Percentiles rank a stretch among this genome's conserved stretches.
These are phyloP conservation scores for Pseudogymnoascus destructans DNA, from an alignment of 2,329 filamentous ascomycete species.

Conservation along the genomic window DNA sequence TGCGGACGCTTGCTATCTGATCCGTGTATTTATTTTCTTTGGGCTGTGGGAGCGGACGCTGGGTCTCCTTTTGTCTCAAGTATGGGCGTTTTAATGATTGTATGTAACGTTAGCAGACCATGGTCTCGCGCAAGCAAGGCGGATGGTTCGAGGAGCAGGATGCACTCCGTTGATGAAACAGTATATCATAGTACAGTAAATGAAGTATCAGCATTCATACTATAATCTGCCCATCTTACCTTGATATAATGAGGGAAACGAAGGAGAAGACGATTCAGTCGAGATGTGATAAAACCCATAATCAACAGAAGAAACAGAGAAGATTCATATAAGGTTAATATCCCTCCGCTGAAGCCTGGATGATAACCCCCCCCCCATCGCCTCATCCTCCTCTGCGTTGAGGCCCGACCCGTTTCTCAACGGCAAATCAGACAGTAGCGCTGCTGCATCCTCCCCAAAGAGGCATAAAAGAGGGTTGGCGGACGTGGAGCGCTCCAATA, in stretches of 20 bases:
- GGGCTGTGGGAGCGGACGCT: not conserved
- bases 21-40: slow-evolving; percentile 6
- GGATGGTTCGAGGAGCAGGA: not conserved
- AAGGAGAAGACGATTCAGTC: not conserved
- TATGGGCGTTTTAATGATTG: slow-evolving; percentile 2
- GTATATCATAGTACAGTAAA: slow-evolving; percentile 7
- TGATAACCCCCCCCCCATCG: not conserved
- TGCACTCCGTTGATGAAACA: not conserved
- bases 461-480: not conserved
- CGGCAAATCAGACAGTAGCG: slow-evolving; percentile 5
- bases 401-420: not conserved
- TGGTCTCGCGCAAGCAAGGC: not conserved
- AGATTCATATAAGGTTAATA: slow-evolving; percentile 5
- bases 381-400: slow-evolving; percentile 5
- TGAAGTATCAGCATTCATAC: not conserved
- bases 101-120: slow-evolving; percentile 6
- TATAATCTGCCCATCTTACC: not conserved
- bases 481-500: not conserved
- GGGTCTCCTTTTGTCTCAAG: not conserved
- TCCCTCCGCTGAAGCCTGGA: slow-evolving; percentile 3
- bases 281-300: not conserved
- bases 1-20: slow-evolving; percentile 6
- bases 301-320: not conserved
- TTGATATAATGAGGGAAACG: not conserved
- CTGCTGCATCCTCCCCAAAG: not conserved